phyloP scores from a whole-genome alignment of 305 asterid genomes.

The Fraxinus baroniana region DNA sequence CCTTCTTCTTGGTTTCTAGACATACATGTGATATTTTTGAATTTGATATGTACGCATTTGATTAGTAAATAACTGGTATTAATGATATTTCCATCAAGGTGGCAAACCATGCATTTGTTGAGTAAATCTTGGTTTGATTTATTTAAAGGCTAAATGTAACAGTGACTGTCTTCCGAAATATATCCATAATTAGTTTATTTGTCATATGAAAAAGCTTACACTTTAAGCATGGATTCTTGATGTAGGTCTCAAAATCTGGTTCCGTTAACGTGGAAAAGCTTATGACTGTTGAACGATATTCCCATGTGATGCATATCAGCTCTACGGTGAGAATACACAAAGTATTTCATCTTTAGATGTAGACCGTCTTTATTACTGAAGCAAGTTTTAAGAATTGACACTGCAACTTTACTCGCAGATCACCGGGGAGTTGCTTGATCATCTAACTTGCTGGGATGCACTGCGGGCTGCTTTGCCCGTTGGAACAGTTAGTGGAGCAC shows the following conservation, averaged over 20 bases:
- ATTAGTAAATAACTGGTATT: not conserved
- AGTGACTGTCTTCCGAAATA: not conserved
- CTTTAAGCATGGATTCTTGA: slow-evolving; percentile 19
- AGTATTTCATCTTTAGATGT: not conserved
- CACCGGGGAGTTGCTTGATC: slow-evolving; percentile 80
- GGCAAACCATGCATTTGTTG: not conserved
- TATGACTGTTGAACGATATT: slow-evolving; percentile 73
- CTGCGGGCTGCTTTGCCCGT: slow-evolving; percentile 86
- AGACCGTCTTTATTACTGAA: not conserved
- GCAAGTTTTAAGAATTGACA: not conserved
- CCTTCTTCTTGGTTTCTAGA: not conserved
- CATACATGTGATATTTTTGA: not conserved
- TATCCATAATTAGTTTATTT: not conserved
- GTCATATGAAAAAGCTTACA: not conserved
- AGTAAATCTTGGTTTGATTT: not conserved
- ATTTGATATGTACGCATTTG: not conserved
- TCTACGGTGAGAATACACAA: slow-evolving; percentile 67
- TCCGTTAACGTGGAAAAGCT: slow-evolving; percentile 79
- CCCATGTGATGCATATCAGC: slow-evolving; percentile 95
- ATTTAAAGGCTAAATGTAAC: not conserved
- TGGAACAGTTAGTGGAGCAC: slow-evolving; percentile 92
- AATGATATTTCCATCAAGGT: not conserved
- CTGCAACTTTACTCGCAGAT: slow-evolving; percentile 42
- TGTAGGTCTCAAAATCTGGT: slow-evolving; percentile 81
- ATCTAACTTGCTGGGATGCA: slow-evolving; percentile 87